These are phyloP conservation scores for Pseudogymnoascus sp. DNA, from an alignment of 2,329 filamentous ascomycete genomes.

Conservation along the genomic window DNA sequence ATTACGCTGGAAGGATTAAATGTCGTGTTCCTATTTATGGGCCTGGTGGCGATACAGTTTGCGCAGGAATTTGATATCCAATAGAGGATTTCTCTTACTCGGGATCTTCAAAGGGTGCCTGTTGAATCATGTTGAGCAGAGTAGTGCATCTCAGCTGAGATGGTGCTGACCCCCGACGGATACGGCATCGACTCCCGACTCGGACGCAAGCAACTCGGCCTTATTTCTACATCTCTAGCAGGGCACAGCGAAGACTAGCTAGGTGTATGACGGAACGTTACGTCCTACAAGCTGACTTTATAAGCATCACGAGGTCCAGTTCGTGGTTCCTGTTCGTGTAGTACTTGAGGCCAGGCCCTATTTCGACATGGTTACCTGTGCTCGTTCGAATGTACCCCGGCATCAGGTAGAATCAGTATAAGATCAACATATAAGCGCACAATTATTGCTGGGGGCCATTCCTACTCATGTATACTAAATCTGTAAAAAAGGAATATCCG, in stretches of 20 bases:
- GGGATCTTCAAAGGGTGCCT: background rate
- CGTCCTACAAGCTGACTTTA: background rate
- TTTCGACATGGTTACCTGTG: background rate
- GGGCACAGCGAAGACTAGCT: background rate
- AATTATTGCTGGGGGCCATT: slow-evolving; percentile 16
- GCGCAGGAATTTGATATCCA: background rate
- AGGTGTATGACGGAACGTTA: background rate
- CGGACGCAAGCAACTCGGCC: background rate
- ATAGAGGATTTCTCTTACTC: background rate
- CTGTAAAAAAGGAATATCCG: slow-evolving; percentile 12
- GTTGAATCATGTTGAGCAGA: background rate
- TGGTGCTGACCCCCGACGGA: background rate
- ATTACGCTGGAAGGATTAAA: background rate
- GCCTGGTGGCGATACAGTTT: background rate
- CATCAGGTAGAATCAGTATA: background rate
- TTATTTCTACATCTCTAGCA: background rate
- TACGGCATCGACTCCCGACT: background rate
- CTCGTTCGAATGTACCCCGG: background rate
- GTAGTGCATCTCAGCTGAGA: background rate
- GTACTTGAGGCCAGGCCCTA: background rate
- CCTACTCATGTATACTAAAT: background rate
- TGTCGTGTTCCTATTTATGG: background rate
- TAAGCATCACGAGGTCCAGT: background rate
- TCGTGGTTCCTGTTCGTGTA: background rate
- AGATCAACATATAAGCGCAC: background rate